These are phyloP conservation scores for Oryza brachyantha DNA, from an alignment of 176 grass and related monocot species.

Conservation along the genomic window DNA sequence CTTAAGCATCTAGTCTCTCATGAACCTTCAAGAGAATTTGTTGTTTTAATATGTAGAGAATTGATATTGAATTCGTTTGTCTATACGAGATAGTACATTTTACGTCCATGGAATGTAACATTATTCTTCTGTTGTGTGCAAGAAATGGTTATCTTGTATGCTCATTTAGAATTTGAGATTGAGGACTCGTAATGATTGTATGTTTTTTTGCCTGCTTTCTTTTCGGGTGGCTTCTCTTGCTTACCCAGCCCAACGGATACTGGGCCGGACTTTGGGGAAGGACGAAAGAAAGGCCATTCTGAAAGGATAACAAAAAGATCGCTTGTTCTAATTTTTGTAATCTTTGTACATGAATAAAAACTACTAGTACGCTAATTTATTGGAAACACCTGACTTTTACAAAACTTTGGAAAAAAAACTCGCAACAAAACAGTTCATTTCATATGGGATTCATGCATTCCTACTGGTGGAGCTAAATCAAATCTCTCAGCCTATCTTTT, in stretches of 20 bases:
- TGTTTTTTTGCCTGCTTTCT: background rate
- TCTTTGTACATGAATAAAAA: no score
- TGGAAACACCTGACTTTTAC: no score
- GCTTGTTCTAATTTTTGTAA: background rate
- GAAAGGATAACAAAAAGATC: background rate
- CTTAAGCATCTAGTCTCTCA: background rate
- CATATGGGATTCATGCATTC: no score
- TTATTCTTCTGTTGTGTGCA: background rate
- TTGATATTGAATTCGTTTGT: background rate
- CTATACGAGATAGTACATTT: background rate
- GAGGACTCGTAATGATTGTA: background rate
- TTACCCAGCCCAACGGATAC: background rate
- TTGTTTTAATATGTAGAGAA: background rate
- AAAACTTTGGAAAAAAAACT: no score
- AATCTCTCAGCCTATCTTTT: no score
- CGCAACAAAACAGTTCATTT: no score
- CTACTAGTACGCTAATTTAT: no score
- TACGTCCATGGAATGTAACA: background rate
- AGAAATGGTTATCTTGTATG: no score
- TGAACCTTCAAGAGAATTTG: background rate
- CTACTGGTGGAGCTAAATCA: no score
- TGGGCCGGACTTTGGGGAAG: background rate
- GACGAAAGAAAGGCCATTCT: background rate
- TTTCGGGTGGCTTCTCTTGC: background rate
- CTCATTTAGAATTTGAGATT: background rate